phyloP scores from a whole-genome alignment of 2,329 filamentous ascomycete genomes.

The Aschersonia sp. region DNA sequence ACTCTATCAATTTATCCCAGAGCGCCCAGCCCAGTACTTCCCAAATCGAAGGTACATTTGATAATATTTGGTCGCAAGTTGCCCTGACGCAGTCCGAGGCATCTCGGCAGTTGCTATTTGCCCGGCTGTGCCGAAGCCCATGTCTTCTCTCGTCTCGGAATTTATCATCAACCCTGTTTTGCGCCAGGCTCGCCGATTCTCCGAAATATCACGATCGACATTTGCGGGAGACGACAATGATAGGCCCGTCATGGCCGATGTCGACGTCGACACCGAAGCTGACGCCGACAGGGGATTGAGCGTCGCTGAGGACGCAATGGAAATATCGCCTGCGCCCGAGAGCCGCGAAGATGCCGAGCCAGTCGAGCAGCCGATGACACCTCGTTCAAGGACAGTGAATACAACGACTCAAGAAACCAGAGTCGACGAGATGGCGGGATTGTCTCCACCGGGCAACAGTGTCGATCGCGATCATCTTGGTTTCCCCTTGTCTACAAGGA shows the following conservation, averaged over 20 bases:
- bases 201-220: constrained; percentile 29
- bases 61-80: no score
- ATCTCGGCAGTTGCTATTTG: background rate
- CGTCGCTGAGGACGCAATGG: constrained; percentile 7
- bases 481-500: constrained; percentile 15
- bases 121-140: constrained; percentile 15
- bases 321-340: constrained; percentile 1
- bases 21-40: no score
- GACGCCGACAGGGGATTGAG: constrained; percentile 3
- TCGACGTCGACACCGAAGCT: constrained; percentile 12
- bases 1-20: no score
- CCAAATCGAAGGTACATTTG: no score
- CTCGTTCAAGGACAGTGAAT: constrained; percentile 15
- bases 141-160: constrained; percentile 50
- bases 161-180: constrained; percentile 53
- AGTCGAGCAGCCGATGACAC: constrained; percentile 10
- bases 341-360: constrained; percentile 1
- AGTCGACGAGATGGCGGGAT: constrained; percentile 13
- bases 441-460: constrained; percentile 9
- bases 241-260: constrained; percentile 5
- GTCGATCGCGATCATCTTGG: constrained; percentile 18
- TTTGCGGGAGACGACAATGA: constrained; percentile 20
- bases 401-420: constrained; percentile 19
- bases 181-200: constrained; percentile 51
- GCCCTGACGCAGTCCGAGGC: no score